Evolutionary conservation across 345 rosid species (phyloP).

Genomic region (Salix dunnii): DNA sequence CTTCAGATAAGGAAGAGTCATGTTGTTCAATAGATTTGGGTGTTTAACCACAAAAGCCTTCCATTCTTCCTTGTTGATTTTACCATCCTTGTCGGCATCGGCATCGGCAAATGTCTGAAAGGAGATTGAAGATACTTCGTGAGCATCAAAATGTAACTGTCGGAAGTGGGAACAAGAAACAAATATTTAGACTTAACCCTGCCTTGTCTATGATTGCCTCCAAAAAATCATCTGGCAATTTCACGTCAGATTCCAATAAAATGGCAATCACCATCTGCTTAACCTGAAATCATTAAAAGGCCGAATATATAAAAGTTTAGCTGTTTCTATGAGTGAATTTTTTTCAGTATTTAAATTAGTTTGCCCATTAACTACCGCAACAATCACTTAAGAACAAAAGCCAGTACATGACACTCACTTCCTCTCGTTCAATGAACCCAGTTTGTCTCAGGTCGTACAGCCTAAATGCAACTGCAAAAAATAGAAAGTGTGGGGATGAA

Average conservation of each 20-base stretch:
- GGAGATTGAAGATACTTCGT: background rate
- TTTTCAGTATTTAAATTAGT: background rate
- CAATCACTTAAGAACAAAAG: background rate
- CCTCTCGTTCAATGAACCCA: constrained; percentile 80
- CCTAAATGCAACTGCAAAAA: constrained; percentile 71
- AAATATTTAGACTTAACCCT: constrained; percentile 6
- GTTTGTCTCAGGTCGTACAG: constrained; percentile 83
- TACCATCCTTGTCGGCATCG: constrained; percentile 63
- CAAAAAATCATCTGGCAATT: constrained; percentile 52
- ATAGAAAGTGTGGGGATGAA: background rate
- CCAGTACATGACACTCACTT: constrained; percentile 41
- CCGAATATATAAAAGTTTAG: background rate
- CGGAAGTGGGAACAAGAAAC: background rate
- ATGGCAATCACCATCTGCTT: constrained; percentile 78
- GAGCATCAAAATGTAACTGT: background rate
- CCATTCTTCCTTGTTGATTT: constrained; percentile 63
- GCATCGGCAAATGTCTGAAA: constrained; percentile 77
- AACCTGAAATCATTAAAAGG: constrained; percentile 42
- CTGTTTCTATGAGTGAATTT: background rate
- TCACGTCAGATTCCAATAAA: constrained; percentile 59
- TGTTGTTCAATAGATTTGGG: constrained; percentile 65
- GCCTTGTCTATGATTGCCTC: constrained; percentile 71
- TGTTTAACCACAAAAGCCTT: constrained; percentile 47
- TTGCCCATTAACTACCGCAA: background rate
- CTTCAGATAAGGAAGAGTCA: constrained; percentile 80